Percentiles rank a stretch among this genome's conserved stretches.
Evolutionary conservation across 179 eudicot species (phyloP).

Genomic region (Silene coronaria): DNA sequence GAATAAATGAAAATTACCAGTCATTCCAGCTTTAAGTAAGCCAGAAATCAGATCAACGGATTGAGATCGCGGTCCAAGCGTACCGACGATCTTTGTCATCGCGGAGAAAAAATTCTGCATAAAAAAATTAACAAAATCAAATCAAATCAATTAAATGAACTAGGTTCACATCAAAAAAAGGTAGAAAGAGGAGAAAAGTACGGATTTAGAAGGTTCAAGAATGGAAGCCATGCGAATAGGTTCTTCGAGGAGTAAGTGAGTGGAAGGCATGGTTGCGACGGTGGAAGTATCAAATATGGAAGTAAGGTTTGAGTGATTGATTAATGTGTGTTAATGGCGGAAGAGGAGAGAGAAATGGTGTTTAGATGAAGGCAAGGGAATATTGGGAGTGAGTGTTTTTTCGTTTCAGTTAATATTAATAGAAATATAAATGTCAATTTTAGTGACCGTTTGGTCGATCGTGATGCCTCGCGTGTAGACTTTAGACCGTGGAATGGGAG

Average conservation of each 20-base stretch:
- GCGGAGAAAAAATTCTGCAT: constrained; percentile 36
- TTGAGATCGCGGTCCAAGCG: constrained; percentile 40
- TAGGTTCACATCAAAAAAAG: background rate
- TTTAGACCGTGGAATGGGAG: no score
- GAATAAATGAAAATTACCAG: constrained; percentile 22
- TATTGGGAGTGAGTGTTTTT: no score
- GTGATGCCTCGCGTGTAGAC: no score
- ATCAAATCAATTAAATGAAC: background rate
- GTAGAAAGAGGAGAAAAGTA: constrained; percentile 12
- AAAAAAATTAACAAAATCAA: background rate
- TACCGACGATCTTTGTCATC: constrained; percentile 50
- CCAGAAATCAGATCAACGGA: constrained; percentile 37
- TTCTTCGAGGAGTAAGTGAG: constrained; percentile 82
- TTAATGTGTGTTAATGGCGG: background rate
- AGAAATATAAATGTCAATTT: no score
- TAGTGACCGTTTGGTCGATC: no score
- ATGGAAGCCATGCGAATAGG: constrained; percentile 89
- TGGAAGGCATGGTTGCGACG: constrained; percentile 54
- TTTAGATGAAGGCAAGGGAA: no score
- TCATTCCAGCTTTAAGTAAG: constrained; percentile 42
- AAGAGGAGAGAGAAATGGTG: background rate
- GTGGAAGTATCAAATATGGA: background rate
- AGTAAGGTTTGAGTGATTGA: background rate
- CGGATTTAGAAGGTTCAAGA: constrained; percentile 79
- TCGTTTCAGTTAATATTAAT: no score